A percentile compares a stretch with the other conserved stretches of the same genome.
These are phyloP conservation scores for Dryadomyces quercus-mongolicae DNA, from an alignment of 2,329 filamentous ascomycete species.

Conservation along the genomic window DNA sequence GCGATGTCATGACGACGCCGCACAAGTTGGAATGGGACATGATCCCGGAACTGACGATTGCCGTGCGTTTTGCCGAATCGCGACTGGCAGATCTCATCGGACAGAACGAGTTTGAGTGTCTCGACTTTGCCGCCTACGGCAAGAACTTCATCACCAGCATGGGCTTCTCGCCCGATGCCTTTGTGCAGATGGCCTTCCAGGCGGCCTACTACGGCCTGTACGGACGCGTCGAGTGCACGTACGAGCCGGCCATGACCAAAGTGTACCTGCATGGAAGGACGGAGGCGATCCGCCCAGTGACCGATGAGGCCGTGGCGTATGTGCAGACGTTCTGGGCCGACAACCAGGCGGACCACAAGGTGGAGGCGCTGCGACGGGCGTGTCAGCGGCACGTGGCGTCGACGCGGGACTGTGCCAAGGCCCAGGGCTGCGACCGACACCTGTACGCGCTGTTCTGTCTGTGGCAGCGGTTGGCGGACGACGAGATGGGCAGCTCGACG, in stretches of 20 bases:
- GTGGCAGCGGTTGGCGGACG: conserved; percentile 83
- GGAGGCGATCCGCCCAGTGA: conserved; percentile 82
- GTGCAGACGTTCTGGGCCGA: conserved; percentile 93
- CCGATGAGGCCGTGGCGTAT: conserved; percentile 73
- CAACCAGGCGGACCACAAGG: conserved; percentile 67
- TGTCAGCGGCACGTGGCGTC: conserved; percentile 69
- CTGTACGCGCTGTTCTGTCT: conserved; percentile 89
- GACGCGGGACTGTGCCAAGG: conserved; percentile 80
- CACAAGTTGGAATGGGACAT: conserved; percentile 98
- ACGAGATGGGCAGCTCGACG: conserved; percentile 40
- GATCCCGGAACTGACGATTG: conserved; percentile 80
- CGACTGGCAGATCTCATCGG: conserved; percentile 86
- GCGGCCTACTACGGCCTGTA: conserved; percentile 96
- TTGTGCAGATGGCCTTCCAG: conserved; percentile 98
- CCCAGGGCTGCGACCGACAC: conserved; percentile 82
- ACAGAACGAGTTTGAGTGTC: conserved; percentile 88
- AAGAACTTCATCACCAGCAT: conserved; percentile 97
- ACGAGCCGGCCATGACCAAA: conserved; percentile 98
- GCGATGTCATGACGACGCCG: conserved; percentile 84
- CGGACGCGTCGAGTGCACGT: conserved; percentile 84
- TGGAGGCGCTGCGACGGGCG: conserved; percentile 73
- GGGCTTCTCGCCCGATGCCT: conserved; percentile 94
- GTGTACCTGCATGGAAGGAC: conserved; percentile 85
- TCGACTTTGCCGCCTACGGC: conserved; percentile 81
- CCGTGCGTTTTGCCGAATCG: conserved; percentile 89